Evolutionary conservation across 805 yeast species (phyloP).

Genomic region (Yarrowia sp.): DNA sequence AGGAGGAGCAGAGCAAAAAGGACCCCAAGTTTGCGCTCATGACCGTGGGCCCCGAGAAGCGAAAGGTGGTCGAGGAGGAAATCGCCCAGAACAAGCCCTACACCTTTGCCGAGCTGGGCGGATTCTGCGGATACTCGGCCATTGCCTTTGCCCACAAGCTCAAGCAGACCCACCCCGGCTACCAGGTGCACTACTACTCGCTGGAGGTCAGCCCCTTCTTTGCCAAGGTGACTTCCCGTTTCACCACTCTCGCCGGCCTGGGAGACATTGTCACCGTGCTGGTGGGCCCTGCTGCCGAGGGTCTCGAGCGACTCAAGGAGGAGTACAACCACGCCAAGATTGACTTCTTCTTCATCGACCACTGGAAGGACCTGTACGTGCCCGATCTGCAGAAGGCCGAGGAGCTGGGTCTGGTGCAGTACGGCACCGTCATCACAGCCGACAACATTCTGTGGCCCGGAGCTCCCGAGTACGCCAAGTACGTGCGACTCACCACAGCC

Average conservation of each 20-base stretch:
- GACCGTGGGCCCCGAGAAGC: conserved; percentile 37
- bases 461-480: conserved; percentile 37
- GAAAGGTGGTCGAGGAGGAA: conserved; percentile 31
- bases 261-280: conserved; percentile 35
- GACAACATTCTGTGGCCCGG: conserved; percentile 34
- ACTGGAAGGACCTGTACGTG: conserved; percentile 39
- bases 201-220: conserved; percentile 36
- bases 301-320: conserved; percentile 36
- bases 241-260: conserved; percentile 31
- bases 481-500: conserved; percentile 25
- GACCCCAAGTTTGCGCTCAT: conserved; percentile 14
- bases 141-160: conserved; percentile 38
- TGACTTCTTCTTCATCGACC: conserved; percentile 40
- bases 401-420: conserved; percentile 37
- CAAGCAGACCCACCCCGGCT: conserved; percentile 30
- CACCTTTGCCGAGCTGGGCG: conserved; percentile 29
- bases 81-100: conserved; percentile 36
- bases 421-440: conserved; percentile 40
- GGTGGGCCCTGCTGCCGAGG: conserved; percentile 34
- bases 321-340: conserved; percentile 38
- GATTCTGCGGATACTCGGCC: conserved; percentile 38
- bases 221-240: conserved; percentile 36
- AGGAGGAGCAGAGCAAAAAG: conserved; percentile 29
- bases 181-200: conserved; percentile 34
- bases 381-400: conserved; percentile 41